Evolutionary conservation across 2,329 filamentous ascomycete genomes (phyloP), one percentile per base, ranked within the genome.

Genomic region (Ophiocordyceps unilateralis): DNA sequence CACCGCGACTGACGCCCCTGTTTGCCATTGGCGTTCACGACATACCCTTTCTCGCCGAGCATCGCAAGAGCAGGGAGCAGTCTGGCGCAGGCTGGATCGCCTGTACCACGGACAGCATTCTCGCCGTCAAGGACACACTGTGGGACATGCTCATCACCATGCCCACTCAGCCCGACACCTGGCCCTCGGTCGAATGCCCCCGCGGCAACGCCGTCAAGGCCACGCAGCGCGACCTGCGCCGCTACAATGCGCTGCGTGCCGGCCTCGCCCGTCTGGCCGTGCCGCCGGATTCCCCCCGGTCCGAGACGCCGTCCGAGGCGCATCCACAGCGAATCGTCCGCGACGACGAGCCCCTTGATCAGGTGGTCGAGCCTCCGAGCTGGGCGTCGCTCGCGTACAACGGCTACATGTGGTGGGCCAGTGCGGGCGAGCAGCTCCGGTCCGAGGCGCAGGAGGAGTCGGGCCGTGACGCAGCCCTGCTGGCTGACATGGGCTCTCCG

Each of bases 1-100:
- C 74, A 1, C 70, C 82, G 46, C 71, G 85, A 45, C 70, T 91
- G 24, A 75, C 79, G 21, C 83, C 89, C 0, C 71, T 98, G n/a
- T 98, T 96, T 64, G 87, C 81, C 42, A 74, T 98, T 46, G 91
- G 91, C 41, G 80, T 98, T 15, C 84, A 94, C 58, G 91, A 98
- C 55, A 94, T 98, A 41, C 76, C 83, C 5, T 77, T 81, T 44
- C 70, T 96, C 5, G 69, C 78, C 50, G 68, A 76, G 44, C 71
- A 82, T 48, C 69, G 69, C n/a, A 64, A 68, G 21, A 63, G 64
- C 2, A 61, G 60, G 40, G 66, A 64, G 55, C 58, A 47, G 50
- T 8, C 55, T 59, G 69, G 69, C 26, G 63, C 71, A 14, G 83
- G 87, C 34, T 98, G 88, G 87, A 80, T 94, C 46, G 91, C 89